Conservation (phyloP, 176 grass and related monocot genomes). For the Hyparrhenia diplandra region DNA sequence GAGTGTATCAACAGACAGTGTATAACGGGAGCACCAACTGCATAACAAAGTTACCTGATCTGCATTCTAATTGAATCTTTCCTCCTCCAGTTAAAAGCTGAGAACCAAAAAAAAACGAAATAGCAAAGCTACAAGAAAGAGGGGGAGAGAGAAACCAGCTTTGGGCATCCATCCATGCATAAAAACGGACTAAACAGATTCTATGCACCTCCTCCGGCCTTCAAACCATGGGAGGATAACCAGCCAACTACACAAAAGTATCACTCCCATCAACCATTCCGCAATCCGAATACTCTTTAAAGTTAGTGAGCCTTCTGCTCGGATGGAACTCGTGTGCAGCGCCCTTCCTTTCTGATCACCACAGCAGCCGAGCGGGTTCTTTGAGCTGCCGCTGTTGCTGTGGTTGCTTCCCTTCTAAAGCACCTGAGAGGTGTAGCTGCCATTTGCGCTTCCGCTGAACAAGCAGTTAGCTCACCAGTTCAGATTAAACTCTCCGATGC, state of each 20-base stretch:
- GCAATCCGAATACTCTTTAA: neutral
- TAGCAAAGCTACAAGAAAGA: constrained; percentile 22
- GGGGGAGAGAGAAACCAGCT: constrained; percentile 1
- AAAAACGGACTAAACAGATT: constrained; percentile 37
- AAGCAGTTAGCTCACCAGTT: neutral
- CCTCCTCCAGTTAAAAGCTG: constrained; percentile 37
- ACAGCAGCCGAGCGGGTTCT: neutral
- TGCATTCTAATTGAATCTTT: constrained; percentile 48
- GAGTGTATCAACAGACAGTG: neutral
- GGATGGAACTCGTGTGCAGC: neutral
- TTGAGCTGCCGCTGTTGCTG: neutral
- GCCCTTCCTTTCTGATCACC: neutral
- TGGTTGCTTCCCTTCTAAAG: constrained; percentile 16
- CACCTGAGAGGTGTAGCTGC: neutral
- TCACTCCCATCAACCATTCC: constrained; percentile 37
- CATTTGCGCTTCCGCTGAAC: neutral
- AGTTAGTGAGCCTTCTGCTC: constrained; percentile 1
- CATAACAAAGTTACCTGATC: constrained; percentile 34
- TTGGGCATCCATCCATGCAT: constrained; percentile 39
- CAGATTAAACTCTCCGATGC: neutral
- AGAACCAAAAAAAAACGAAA: neutral
- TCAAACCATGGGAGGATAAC: constrained; percentile 47
- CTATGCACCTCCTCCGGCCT: constrained; percentile 47
- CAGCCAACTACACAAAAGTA: constrained; percentile 52
- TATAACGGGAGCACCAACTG: neutral